Evolutionary conservation across 768 basidiomycete genomes (phyloP).

Genomic region (Phlebiopsis gigantea): DNA sequence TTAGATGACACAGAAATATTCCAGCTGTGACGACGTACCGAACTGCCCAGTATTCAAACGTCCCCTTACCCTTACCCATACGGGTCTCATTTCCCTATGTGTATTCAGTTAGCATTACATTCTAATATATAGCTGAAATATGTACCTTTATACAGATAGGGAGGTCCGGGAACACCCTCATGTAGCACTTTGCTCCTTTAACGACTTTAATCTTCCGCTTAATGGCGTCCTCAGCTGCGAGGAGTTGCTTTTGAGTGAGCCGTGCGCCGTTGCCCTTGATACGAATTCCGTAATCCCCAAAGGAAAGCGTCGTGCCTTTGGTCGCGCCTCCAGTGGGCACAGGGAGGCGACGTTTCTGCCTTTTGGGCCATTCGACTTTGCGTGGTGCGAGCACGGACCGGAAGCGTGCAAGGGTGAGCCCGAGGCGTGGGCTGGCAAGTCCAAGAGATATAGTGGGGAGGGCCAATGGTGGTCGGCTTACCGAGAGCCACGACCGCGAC

Average conservation of each 20-base stretch:
- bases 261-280: slow-evolving; percentile 79
- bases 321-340: slow-evolving; percentile 87
- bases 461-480: slow-evolving; percentile 17
- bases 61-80: slow-evolving; percentile 99
- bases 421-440: slow-evolving; percentile 9
- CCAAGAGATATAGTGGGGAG: slow-evolving; percentile 1
- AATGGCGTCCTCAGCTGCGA: slow-evolving; percentile 81
- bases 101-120: background rate
- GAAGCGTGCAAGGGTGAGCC: slow-evolving; percentile 23
- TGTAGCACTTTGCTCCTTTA: slow-evolving; percentile 81
- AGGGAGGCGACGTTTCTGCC: slow-evolving; percentile 86
- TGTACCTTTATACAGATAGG: slow-evolving; percentile 93
- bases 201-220: slow-evolving; percentile 85
- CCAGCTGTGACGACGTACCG: slow-evolving; percentile 48
- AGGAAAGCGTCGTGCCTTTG: slow-evolving; percentile 88
- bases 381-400: slow-evolving; percentile 70
- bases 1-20: background rate
- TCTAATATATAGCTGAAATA: background rate
- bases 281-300: slow-evolving; percentile 89
- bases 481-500: slow-evolving; percentile 23
- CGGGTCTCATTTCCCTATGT: slow-evolving; percentile 91
- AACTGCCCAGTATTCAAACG: slow-evolving; percentile 96
- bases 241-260: slow-evolving; percentile 85
- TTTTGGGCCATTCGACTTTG: slow-evolving; percentile 76
- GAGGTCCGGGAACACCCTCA: slow-evolving; percentile 94